These are phyloP conservation scores for Nakazawaea sp. DNA, from an alignment of 805 yeast species.

Conservation along the genomic window DNA sequence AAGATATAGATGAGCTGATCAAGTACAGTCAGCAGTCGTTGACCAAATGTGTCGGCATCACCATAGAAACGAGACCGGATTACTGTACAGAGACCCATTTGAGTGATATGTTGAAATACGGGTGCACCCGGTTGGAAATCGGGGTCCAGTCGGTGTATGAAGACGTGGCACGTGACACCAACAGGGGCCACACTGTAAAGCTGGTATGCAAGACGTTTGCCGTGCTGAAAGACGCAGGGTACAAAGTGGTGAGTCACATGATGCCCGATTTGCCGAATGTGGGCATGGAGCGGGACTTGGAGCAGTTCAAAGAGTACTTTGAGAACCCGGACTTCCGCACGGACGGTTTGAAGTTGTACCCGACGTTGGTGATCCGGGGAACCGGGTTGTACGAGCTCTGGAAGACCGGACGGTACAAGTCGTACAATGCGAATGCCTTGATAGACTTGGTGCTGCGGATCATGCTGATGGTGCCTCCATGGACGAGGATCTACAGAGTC, in stretches of 20 bases:
- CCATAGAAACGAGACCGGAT: conserved; percentile 97
- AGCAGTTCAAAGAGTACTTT: conserved; percentile 93
- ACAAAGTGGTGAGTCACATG: conserved; percentile 97
- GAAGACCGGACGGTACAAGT: conserved; percentile 92
- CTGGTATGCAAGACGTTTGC: conserved; percentile 95
- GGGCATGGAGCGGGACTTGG: conserved; percentile 96
- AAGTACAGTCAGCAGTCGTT: conserved; percentile 86
- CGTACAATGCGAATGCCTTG: conserved; percentile 90
- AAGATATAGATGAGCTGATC: conserved; percentile 85
- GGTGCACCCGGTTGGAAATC: conserved; percentile 93
- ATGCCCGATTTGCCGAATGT: conserved; percentile 99
- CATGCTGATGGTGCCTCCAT: conserved; percentile 94
- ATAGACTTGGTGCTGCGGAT: conserved; percentile 95
- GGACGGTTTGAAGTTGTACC: conserved; percentile 92
- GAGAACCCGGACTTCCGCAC: conserved; percentile 96
- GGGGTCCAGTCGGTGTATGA: conserved; percentile 97
- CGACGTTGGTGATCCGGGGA: conserved; percentile 94
- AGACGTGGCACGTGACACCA: conserved; percentile 97
- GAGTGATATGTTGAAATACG: conserved; percentile 92
- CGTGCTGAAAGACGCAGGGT: conserved; percentile 96
- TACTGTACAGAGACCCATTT: conserved; percentile 95
- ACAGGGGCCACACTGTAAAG: conserved; percentile 95
- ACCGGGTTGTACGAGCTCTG: conserved; percentile 95
- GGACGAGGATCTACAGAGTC: conserved; percentile 98
- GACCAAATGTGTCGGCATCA: conserved; percentile 97